phyloP scores from a whole-genome alignment of 2,329 filamentous ascomycete genomes.

The Rutstroemia sp. region DNA sequence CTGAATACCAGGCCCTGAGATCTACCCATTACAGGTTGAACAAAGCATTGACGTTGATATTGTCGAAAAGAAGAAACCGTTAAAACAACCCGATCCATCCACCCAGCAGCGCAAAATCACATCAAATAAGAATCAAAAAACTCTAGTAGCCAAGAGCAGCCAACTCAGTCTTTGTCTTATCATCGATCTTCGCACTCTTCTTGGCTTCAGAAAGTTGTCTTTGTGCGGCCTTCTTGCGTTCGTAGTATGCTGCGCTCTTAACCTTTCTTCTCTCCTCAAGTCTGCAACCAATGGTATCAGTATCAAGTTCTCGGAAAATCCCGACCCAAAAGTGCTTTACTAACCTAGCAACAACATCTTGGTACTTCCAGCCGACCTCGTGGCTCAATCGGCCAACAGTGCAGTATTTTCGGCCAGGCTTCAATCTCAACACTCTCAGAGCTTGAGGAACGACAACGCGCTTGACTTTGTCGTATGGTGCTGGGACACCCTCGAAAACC shows the following conservation, averaged over 20 bases:
- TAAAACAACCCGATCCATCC: slow-evolving; percentile 18
- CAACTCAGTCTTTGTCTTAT: slow-evolving; percentile 82
- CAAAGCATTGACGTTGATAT: slow-evolving; percentile 29
- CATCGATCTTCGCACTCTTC: slow-evolving; percentile 82
- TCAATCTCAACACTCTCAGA: slow-evolving; percentile 89
- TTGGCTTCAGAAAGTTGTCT: slow-evolving; percentile 88
- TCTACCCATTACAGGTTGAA: slow-evolving; percentile 24
- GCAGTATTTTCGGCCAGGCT: slow-evolving; percentile 99
- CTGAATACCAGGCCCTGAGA: slow-evolving; percentile 25
- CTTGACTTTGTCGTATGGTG: slow-evolving; percentile 99
- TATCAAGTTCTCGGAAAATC: neutral
- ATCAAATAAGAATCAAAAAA: slow-evolving; percentile 22
- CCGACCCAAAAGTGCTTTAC: slow-evolving; percentile 34
- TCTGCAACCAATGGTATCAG: slow-evolving; percentile 43
- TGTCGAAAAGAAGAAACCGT: slow-evolving; percentile 21
- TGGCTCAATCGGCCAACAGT: slow-evolving; percentile 95
- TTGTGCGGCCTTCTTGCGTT: slow-evolving; percentile 96
- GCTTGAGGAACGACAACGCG: slow-evolving; percentile 98
- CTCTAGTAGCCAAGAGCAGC: slow-evolving; percentile 85
- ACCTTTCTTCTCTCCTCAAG: slow-evolving; percentile 99
- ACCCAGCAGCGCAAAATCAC: slow-evolving; percentile 13
- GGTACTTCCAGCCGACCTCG: slow-evolving; percentile 99
- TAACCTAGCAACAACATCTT: slow-evolving; percentile 96
- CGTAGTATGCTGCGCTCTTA: slow-evolving; percentile 98
- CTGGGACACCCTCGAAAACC: slow-evolving; percentile 98